Base-by-base conservation (phyloP, 257 asterid genomes). In the Gentiana dahurica region DNA sequence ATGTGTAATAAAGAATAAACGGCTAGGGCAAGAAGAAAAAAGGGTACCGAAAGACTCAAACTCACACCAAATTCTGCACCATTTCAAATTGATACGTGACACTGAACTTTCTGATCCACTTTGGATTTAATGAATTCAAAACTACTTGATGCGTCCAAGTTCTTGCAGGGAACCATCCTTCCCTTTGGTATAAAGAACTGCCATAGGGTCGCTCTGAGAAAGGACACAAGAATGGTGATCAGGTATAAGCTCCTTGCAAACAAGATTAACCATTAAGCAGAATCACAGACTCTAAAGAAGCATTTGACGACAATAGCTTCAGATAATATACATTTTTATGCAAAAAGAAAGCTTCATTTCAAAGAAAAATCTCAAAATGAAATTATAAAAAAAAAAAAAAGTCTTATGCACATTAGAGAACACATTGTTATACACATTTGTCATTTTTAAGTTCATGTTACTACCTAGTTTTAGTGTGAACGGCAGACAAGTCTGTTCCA, bases 141-240 rank as follows among this genome's bases (percentile, higher is more conserved):
- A 88, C 72, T 60, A 88, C 97, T 92, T 92, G 8, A 94, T 88
- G 47, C 99, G 97, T 24, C 83, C 94, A 72, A 83, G 76, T 81
- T 92, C 99, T 71, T 82, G 77, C 61, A 92, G 88, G 39, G 66
- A 75, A 64, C 95, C 95, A 66, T 88, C 97, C 60, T 67, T 76
- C 69, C 79, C 83, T 77, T 71, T 92, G 51, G 76, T 71, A 77
- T 81, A 92, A 36, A 88, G 64, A 44, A 88, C 80, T 50, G 79
- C 82, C 99, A 92, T 88, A 55, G 99, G 99, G 75, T 92, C 97
- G 70, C 99, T 88, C 99, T 92, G 84, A 68, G 73, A 71, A 67
- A 64, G 73, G 60, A 68, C 15, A 58, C 44, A 52, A 62, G 64
- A 64, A 45, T 12, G 37, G 58, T 71, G 54, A 73, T 62, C 36